These are phyloP conservation scores for Lipomyces kockii DNA, from an alignment of 805 yeast genomes.

Conservation along the genomic window DNA sequence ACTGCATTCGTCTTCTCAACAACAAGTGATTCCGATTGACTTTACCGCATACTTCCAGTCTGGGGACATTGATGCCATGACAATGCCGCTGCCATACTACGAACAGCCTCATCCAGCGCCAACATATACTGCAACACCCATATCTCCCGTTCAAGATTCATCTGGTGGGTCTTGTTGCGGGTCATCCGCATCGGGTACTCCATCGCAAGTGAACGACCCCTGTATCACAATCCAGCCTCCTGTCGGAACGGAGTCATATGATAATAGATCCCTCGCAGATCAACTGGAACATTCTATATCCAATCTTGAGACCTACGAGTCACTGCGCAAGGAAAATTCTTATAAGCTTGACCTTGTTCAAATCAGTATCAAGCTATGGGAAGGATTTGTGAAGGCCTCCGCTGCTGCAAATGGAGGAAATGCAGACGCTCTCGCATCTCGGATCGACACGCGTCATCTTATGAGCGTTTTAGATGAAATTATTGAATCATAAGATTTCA, in stretches of 20 bases:
- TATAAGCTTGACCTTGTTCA: slow-evolving; percentile 1
- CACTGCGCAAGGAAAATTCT: background rate
- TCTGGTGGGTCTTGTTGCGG: background rate
- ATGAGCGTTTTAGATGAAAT: slow-evolving; percentile 6
- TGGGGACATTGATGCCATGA: slow-evolving; percentile 12
- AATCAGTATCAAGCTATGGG: slow-evolving; percentile 6
- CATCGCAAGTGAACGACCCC: background rate
- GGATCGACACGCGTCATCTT: background rate
- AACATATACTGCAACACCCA: background rate
- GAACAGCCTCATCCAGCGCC: background rate
- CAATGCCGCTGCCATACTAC: background rate
- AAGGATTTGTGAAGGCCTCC: slow-evolving; percentile 1
- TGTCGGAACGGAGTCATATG: background rate
- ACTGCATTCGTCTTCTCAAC: background rate
- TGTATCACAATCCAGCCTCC: background rate
- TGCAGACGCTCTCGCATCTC: background rate
- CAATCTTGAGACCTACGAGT: background rate
- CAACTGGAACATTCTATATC: slow-evolving; percentile 4
- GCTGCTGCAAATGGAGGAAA: background rate
- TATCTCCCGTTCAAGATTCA: background rate
- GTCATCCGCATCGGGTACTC: background rate
- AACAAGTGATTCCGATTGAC: slow-evolving; percentile 19
- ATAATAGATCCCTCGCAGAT: slow-evolving; percentile 1
- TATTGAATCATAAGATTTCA: background rate
- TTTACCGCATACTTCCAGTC: slow-evolving; percentile 33